Base-by-base conservation (phyloP, 305 asterid genomes). In the Ilex paraguariensis region DNA sequence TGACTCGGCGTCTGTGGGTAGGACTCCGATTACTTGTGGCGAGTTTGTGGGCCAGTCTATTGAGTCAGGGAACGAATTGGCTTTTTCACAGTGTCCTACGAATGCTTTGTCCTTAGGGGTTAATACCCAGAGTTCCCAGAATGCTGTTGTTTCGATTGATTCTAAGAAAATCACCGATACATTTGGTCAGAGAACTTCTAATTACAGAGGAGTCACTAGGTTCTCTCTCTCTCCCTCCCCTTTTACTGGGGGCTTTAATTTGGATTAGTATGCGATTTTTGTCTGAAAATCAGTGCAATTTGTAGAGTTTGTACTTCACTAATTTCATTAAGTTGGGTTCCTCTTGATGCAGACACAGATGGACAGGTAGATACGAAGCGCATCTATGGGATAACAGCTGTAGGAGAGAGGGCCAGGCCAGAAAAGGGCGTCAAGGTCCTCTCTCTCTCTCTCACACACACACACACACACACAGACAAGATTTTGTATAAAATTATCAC, bases 351-450 rank as follows among this genome's bases (percentile, higher is more conserved):
- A 93, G 99, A 56, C 99, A 93, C 66, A 81, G 97, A 80, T 90
- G 97, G 97, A 93, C 99, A 14, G 98, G 98, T 13, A 87, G 99
- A 87, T 93, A 93, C 63, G 99, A 93, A 79, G 99, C 99, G 70
- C 99, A 90, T 84, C 95, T 93, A 36, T 93, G 99, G 99, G 99
- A 93, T 74, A 93, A 93, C 85, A 90, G 97, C 95, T 87, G 97
- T 77, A 81, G 96, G 70, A 87, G 97, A 48, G 99, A 93, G 66
- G 99, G 99, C 40, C 96, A 90, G 78, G 96, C 97, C 13, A 90
- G 97, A 79, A 93, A 93, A 80, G 97, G 99, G 74, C 97, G 99
- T 77, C 99, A 93, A 93, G 99, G 99, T 93, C 86, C 81, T 48
- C 53, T 58, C 66, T 42, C 10, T 32, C 16, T 46, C 31, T 17